Base-by-base conservation (phyloP, 306 rosid genomes). In the Dicorynia guianensis region DNA sequence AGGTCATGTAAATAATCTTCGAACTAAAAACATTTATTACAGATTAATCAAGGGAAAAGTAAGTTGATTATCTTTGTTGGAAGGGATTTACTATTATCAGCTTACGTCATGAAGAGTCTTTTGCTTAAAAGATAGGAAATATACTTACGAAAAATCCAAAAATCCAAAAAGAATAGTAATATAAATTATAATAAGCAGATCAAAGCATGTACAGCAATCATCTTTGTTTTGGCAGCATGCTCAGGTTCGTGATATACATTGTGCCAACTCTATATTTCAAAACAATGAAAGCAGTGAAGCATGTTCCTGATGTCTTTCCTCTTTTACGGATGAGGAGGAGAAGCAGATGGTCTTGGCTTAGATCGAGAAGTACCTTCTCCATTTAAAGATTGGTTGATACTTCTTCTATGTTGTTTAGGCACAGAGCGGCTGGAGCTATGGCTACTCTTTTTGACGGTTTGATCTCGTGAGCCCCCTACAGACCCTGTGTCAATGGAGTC, bases 121-220 rank as follows among this genome's bases (percentile, higher is more conserved):
- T n/a, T n/a, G n/a, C n/a, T n/a, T n/a, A n/a, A n/a, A n/a, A n/a
- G n/a, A n/a, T n/a, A n/a, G n/a, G n/a, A n/a, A n/a, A n/a, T n/a
- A n/a, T n/a, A n/a, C n/a, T n/a, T n/a, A n/a, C n/a, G n/a, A n/a
- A n/a, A n/a, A n/a, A n/a, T n/a, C n/a, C n/a, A n/a, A n/a, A n/a
- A n/a, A n/a, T n/a, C n/a, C n/a, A n/a, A n/a, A 53, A 70, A 44
- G 62, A 40, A 48, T 40, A 71, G 67, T 57, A 34, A 18, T 34
- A 57, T 73, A 5, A 65, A 33, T 52, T 54, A 78, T 60, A 64
- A 49, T 35, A 73, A 58, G 36, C 18, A 84, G 2, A 65, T 69
- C 71, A 74, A 74, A 61, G 79, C 1, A 82, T 90, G 82, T 84
- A 90, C 96, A 90, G 11, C 42, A 79, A 71, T 80, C 81, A 61